Base-by-base conservation (phyloP, 257 asterid genomes). In the Salvia rosmarinus region DNA sequence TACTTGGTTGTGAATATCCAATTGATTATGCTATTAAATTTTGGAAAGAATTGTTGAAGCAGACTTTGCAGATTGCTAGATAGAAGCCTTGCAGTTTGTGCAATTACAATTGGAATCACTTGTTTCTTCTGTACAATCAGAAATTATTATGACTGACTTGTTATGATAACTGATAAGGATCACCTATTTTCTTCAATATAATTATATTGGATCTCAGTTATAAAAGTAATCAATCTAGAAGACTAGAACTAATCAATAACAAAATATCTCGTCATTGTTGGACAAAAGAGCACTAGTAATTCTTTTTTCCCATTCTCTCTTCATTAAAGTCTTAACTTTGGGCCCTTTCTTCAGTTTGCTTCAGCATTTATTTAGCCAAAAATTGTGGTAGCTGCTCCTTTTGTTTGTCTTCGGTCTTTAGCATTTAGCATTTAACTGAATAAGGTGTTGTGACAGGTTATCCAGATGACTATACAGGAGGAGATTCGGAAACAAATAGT, bases 401-500 rank as follows among this genome's bases (percentile, higher is more conserved):
- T 72, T 56, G 3, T n/a, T 35, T 51, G 64, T 58, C 14, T 30
- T 30, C 47, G 56, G 39, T 34, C 34, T 17, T 34, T 37, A 20
- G 50, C 54, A 40, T 17, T 34, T 37, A 20, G 50, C 54, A 40
- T 40, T 75, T 71, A 65, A 70, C 67, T 43, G 42, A 63, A 57
- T 54, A 12, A 37, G 51, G 50, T 66, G 67, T 62, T 58, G 60
- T 56, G 39, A 73, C 89, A 95, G 99, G 90, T 88, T 77, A 95
- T 95, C 82, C 98, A 91, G 88, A 91, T 95, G 98, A 91, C 80
- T 70, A 85, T 95, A 80, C 96, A 91, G 76, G 99, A 95, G 80
- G 98, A 91, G 74, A 88, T 89, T 17, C 99, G 98, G 44, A 90
- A 95, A 82, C 99, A 91, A 80, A 95, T 95, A 52, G 98, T 91